Evolutionary conservation across 2,329 filamentous ascomycete genomes (phyloP).

Genomic region (Elsinoe fawcettii): DNA sequence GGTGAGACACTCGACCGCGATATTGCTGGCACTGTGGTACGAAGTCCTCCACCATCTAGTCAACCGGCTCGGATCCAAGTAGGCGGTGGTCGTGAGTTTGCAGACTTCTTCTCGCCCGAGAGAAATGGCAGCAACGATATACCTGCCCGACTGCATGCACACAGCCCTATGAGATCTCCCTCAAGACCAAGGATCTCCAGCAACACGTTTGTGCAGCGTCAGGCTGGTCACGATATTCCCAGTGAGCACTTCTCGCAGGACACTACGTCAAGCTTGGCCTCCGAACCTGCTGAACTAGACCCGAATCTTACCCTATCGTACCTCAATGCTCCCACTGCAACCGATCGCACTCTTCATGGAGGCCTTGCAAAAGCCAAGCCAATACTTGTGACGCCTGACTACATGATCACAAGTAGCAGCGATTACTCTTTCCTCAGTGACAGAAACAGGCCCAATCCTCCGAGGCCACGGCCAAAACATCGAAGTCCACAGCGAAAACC

Average conservation of each 20-base stretch:
- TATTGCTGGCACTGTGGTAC: constrained; percentile 23
- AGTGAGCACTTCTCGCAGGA: background rate
- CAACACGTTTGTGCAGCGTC: constrained; percentile 26
- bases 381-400: background rate
- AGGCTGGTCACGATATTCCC: background rate
- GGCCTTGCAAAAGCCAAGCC: background rate
- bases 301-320: constrained; percentile 9
- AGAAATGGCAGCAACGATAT: constrained; percentile 21
- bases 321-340: background rate
- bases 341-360: background rate
- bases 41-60: constrained; percentile 20
- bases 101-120: constrained; percentile 33
- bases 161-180: constrained; percentile 16
- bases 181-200: constrained; percentile 28
- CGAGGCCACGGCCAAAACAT: background rate
- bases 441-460: background rate
- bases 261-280: constrained; percentile 1
- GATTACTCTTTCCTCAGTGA: background rate
- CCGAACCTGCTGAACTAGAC: background rate
- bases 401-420: constrained; percentile 11
- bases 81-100: constrained; percentile 19
- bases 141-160: constrained; percentile 17
- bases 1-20: constrained; percentile 7
- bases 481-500: background rate
- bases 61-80: constrained; percentile 2